Evolutionary conservation across 2,329 filamentous ascomycete species (phyloP), one percentile per base, ranked within the genome.

Genomic region (Aplosporella prunicola): DNA sequence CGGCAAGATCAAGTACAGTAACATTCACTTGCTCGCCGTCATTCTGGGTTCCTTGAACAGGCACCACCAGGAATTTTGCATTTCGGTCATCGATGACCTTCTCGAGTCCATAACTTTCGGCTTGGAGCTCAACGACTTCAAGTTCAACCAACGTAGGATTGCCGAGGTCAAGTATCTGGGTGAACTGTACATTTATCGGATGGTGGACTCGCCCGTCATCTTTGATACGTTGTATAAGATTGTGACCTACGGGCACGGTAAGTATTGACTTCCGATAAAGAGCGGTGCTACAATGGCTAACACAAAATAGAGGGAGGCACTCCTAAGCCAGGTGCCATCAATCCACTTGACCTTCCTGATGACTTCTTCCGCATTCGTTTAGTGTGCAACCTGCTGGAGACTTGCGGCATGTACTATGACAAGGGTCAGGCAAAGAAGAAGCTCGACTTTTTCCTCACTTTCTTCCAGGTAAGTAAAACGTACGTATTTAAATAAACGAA

Each of bases 171-270:
- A 95, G 57, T 98, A 95, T 56, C 70, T 98, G 5, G 88, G 85
- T 15, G 91, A 98, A 61, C 74, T 98, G 8, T 98, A 98, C 66
- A 94, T 95, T 52, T 98, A 96, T 57, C 83, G 91, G 40, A 85
- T 98, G 76, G 74, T 98, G 24, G 91, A 98, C 58, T 91, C 93
- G 28, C 83, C 85, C 0, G 82, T 96, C 16, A 82, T 98, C 35
- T 98, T 98, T 51, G 91, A 98, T 53, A 85, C 82, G 1, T 73
- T 98, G 61, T 98, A 95, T 67, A 87, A 86, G 53, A 82, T 98
- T 49, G 72, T 95, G 56, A 93, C 86, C 6, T 94, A 93, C 56
- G 91, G 89, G 17, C 85, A 96, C 58, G n/a, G n/a, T 29, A 26
- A 9, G 28, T 31, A 32, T 35, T 17, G 23, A 35, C 10, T 16